A percentile compares a stretch with the other conserved stretches of the same genome.
Evolutionary conservation across 495 filamentous ascomycete genomes (phyloP).

Genomic region (Penicillium alfredii): DNA sequence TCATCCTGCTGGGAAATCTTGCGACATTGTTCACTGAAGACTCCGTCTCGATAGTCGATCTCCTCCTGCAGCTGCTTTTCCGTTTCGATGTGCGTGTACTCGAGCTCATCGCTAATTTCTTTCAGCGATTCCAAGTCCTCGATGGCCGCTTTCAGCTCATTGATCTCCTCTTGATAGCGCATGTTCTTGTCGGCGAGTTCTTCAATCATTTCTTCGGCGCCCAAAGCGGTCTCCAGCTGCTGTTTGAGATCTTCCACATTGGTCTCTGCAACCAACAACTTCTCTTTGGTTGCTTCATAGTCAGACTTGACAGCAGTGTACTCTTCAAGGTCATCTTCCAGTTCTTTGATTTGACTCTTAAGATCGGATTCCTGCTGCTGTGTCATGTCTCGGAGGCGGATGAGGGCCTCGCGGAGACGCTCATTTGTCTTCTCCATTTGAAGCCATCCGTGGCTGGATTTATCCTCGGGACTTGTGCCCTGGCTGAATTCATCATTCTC

Average conservation of each 20-base stretch:
- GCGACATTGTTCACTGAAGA: slow-evolving; percentile 70
- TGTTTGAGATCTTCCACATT: slow-evolving; percentile 80
- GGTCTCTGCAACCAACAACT: slow-evolving; percentile 64
- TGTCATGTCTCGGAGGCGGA: slow-evolving; percentile 78
- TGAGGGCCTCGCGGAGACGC: slow-evolving; percentile 76
- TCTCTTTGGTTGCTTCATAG: slow-evolving; percentile 62
- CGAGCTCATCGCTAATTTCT: slow-evolving; percentile 89
- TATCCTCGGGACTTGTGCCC: slow-evolving; percentile 84
- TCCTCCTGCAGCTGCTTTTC: slow-evolving; percentile 94
- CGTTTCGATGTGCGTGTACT: slow-evolving; percentile 85
- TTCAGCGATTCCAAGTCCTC: slow-evolving; percentile 82
- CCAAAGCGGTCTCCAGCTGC: slow-evolving; percentile 81
- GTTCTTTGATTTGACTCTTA: slow-evolving; percentile 64
- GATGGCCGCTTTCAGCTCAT: slow-evolving; percentile 71
- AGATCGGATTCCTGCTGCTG: slow-evolving; percentile 80
- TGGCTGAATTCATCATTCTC: slow-evolving; percentile 78
- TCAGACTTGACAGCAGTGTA: slow-evolving; percentile 64
- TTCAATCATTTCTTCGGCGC: slow-evolving; percentile 90
- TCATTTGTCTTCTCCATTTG: slow-evolving; percentile 90
- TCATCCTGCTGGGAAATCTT: slow-evolving; percentile 61
- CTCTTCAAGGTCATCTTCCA: slow-evolving; percentile 74
- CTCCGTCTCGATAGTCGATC: slow-evolving; percentile 70
- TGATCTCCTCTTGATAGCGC: slow-evolving; percentile 71
- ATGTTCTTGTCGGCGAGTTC: slow-evolving; percentile 81
- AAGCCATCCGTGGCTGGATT: slow-evolving; percentile 76